Evolutionary conservation across 306 rosid species (phyloP), one percentile per base, ranked within the genome.

Genomic region (Rubus parviflorus): DNA sequence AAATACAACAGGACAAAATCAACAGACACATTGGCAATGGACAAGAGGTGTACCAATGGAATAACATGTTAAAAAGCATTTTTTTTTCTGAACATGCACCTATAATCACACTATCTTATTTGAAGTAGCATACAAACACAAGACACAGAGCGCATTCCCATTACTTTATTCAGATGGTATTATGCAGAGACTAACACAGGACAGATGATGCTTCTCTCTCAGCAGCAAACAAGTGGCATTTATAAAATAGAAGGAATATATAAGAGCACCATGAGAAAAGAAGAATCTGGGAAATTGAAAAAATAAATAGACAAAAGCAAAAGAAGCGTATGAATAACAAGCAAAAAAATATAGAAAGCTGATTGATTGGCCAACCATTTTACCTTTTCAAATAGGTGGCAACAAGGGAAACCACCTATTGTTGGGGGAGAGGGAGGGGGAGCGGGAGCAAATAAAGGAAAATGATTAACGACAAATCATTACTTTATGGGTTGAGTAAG

Each of bases 311-410:
- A n/a, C 2, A 53, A 4, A 46, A 51, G 53, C 14, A 46, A 51
- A 51, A 46, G 15, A 15, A 66, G 52, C 43, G 54, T 49, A 35
- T 35, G 40, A 53, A 73, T 12, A 6, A 83, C 52, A 70, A 47
- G 56, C 23, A 19, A 12, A 35, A 14, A 68, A 81, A 75, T 78
- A 81, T 0, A n/a, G 5, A n/a, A 72, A 35, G 48, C 54, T 61
- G 68, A 54, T 52, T 41, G 15, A 46, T n/a, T n/a, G n/a, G n/a
- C n/a, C n/a, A n/a, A n/a, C n/a, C 58, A 15, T 47, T 86, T 75
- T 73, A 90, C 98, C 98, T 95, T 95, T 63, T 95, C 97, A 85
- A 90, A 92, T 54, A 92, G 88, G 97, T 85, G 72, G 90, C 87
- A 68, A 92, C 88, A 75, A 95, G 84, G 68, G 97, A 92, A 83